Evolutionary conservation across 2,329 filamentous ascomycete genomes (phyloP).

Genomic region (Sporothrix brasiliensis): DNA sequence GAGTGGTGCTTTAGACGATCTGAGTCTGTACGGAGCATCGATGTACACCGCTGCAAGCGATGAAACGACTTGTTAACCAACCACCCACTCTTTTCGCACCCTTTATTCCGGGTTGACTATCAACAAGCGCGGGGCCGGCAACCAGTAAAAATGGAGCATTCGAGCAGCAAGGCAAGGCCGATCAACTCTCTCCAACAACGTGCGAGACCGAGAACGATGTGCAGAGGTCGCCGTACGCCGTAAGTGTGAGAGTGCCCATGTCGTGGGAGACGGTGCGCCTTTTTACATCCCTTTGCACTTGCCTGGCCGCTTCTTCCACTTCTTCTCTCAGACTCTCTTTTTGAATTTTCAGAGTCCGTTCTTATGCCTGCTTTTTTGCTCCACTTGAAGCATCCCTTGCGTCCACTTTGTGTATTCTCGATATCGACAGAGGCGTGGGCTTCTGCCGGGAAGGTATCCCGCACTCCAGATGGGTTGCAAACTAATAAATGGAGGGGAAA

Average conservation of each 20-base stretch:
- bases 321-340: background rate
- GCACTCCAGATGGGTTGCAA: too few relatives aligned
- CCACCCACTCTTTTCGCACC: conserved; percentile 1
- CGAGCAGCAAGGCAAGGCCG: background rate
- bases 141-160: conserved; percentile 7
- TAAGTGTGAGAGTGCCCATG: too few relatives aligned
- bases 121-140: conserved; percentile 7
- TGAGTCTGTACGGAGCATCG: background rate
- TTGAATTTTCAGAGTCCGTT: background rate
- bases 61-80: background rate
- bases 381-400: conserved; percentile 10
- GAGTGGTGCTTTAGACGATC: too few relatives aligned
- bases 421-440: too few relatives aligned
- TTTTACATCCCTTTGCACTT: background rate
- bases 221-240: too few relatives aligned
- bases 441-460: too few relatives aligned
- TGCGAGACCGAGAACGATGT: background rate
- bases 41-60: background rate
- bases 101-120: conserved; percentile 17
- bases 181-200: conserved; percentile 2
- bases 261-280: background rate
- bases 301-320: background rate
- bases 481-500: too few relatives aligned
- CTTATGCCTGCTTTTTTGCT: background rate
- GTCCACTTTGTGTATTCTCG: background rate